A percentile compares a stretch with the other conserved stretches of the same genome.
Conservation (phyloP, 805 yeast genomes). For the Barnettozyma vustinii region DNA sequence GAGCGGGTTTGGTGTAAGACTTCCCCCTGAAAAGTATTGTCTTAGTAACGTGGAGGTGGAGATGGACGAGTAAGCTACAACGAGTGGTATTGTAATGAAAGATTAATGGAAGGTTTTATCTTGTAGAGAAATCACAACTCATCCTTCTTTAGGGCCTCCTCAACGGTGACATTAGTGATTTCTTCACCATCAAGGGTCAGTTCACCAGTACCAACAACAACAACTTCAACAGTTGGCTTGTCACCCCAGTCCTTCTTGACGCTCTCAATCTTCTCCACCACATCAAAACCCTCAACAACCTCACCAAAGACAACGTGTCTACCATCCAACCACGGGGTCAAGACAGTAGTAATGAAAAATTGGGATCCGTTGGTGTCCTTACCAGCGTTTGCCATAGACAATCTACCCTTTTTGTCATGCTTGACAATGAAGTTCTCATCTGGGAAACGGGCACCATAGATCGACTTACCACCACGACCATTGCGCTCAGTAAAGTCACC, state of each 20-base stretch:
- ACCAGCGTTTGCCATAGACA: conserved; percentile 92
- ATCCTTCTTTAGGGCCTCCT: conserved; percentile 24
- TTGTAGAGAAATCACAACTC: conserved; percentile 26
- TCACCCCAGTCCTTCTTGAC: conserved; percentile 68
- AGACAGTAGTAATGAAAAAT: conserved; percentile 80
- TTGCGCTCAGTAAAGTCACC: conserved; percentile 69
- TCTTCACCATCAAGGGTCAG: conserved; percentile 33
- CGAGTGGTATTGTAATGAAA: not conserved
- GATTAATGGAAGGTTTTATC: not conserved
- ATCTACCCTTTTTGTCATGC: conserved; percentile 75
- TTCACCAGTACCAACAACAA: conserved; percentile 70
- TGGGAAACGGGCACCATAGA: conserved; percentile 64
- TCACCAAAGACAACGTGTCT: conserved; percentile 96
- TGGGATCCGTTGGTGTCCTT: conserved; percentile 92
- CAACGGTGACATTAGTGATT: conserved; percentile 19
- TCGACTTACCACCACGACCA: conserved; percentile 77
- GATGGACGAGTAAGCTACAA: conserved; percentile 1
- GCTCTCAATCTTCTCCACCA: conserved; percentile 67
- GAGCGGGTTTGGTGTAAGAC: conserved; percentile 84
- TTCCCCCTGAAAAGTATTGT: conserved; percentile 98
- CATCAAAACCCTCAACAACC: conserved; percentile 83
- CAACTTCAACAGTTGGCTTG: conserved; percentile 61
- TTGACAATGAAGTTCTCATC: conserved; percentile 60
- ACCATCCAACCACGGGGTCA: conserved; percentile 81
- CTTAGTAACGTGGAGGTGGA: conserved; percentile 10